A percentile compares a stretch with the other conserved stretches of the same genome.
Evolutionary conservation across 169 alveolate genomes (phyloP).

Genomic region (Plasmodium gaboni): DNA sequence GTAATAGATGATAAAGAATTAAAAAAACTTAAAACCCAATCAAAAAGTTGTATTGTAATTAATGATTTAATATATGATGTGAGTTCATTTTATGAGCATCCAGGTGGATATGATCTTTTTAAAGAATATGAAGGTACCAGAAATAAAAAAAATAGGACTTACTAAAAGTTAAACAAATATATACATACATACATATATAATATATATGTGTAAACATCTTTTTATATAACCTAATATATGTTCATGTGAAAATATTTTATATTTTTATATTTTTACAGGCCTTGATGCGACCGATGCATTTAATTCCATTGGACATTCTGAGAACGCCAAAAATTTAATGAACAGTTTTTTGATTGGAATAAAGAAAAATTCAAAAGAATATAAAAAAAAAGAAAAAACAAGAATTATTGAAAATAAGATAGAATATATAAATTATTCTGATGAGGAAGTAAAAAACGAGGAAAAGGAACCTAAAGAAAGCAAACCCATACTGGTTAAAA

Average conservation of each 20-base stretch:
- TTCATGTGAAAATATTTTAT: not conserved
- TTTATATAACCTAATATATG: not conserved
- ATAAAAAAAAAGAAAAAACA: constrained; percentile 29
- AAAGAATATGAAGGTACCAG: constrained; percentile 46
- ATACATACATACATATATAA: not conserved
- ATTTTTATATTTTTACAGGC: constrained; percentile 22
- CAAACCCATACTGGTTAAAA: not conserved
- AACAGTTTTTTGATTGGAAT: constrained; percentile 57
- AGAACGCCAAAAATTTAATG: constrained; percentile 61
- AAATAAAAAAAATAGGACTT: not conserved
- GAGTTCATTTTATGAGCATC: constrained; percentile 71
- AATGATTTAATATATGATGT: constrained; percentile 71
- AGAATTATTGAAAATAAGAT: constrained; percentile 37
- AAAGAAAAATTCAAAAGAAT: constrained; percentile 25
- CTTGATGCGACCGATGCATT: constrained; percentile 72
- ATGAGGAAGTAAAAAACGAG: constrained; percentile 36
- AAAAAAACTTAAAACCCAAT: constrained; percentile 29
- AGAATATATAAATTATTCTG: constrained; percentile 55
- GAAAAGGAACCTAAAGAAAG: not conserved
- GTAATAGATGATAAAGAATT: constrained; percentile 48
- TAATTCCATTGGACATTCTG: constrained; percentile 56
- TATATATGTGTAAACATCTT: not conserved
- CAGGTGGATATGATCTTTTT: constrained; percentile 71
- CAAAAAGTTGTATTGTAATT: constrained; percentile 63
- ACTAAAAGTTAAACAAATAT: not conserved